These are phyloP conservation scores for Talaromyces sp. DNA, from an alignment of 2,329 filamentous ascomycete species.

Conservation along the genomic window DNA sequence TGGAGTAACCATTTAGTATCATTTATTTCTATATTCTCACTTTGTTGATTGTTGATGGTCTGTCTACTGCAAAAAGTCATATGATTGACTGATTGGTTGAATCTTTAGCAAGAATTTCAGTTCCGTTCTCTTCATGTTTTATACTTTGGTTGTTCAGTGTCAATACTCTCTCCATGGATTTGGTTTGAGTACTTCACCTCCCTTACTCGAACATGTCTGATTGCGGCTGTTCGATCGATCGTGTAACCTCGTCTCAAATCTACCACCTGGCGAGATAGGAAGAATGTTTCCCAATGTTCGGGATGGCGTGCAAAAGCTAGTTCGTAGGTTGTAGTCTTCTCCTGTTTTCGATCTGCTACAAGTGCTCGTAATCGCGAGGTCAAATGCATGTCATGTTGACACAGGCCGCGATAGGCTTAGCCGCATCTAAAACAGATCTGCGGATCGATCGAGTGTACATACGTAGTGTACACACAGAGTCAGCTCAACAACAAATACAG, in stretches of 20 bases:
- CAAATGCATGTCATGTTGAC: constrained; percentile 8
- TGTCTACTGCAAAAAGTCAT: background rate
- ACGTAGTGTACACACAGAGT: no score
- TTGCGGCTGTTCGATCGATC: background rate
- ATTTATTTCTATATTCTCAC: background rate
- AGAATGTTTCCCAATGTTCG: background rate
- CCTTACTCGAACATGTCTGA: background rate
- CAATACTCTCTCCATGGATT: background rate
- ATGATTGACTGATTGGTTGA: background rate
- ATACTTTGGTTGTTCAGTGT: background rate
- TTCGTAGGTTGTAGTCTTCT: background rate
- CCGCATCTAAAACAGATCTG: background rate
- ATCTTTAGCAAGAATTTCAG: background rate
- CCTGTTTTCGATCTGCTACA: background rate
- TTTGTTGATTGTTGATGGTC: constrained; percentile 1
- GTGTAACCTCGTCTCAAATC: background rate
- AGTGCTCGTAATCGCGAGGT: background rate
- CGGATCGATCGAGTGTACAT: background rate
- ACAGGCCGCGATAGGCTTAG: constrained; percentile 7
- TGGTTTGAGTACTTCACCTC: background rate
- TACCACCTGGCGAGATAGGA: background rate
- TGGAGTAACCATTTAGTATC: constrained; percentile 13
- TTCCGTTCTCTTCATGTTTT: background rate
- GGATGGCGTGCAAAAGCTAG: background rate
- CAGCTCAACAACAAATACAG: constrained; percentile 1